A percentile compares a stretch with the other conserved stretches of the same genome.
Conservation (phyloP, 139 green algal species). For the Picochlorum sp. region DNA sequence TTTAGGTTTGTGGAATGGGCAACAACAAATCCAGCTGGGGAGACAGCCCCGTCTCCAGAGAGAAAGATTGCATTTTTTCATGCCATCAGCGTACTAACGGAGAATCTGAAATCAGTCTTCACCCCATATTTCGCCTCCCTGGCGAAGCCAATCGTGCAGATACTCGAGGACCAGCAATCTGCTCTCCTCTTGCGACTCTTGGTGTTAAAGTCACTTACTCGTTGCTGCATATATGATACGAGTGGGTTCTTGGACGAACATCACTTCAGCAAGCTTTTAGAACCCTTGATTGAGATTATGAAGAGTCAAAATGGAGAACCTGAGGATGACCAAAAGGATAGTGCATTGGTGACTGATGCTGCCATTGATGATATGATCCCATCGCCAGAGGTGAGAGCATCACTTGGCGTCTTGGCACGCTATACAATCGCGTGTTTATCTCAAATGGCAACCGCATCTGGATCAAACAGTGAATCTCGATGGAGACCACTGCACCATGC, state of each 20-base stretch:
- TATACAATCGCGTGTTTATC: constrained; percentile 37
- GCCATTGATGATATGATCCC: background rate
- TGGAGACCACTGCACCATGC: constrained; percentile 83
- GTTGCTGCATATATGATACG: constrained; percentile 72
- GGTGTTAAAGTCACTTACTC: constrained; percentile 66
- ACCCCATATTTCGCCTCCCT: constrained; percentile 73
- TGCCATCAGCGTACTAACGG: constrained; percentile 42
- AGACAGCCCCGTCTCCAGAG: constrained; percentile 7
- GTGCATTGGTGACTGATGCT: background rate
- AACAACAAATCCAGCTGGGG: background rate
- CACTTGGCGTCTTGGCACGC: constrained; percentile 23
- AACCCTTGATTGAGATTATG: constrained; percentile 33
- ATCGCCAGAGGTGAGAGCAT: constrained; percentile 2
- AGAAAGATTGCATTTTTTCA: constrained; percentile 44
- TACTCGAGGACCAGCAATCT: too few species aligned
- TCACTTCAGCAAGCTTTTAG: constrained; percentile 37
- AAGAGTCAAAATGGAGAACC: too few species aligned
- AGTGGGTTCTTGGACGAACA: constrained; percentile 48
- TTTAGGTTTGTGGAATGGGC: constrained; percentile 78
- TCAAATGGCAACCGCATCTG: constrained; percentile 61
- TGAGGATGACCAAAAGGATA: too few species aligned
- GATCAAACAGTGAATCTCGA: constrained; percentile 50
- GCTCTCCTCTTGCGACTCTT: constrained; percentile 28
- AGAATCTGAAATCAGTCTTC: constrained; percentile 74
- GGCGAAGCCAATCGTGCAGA: constrained; percentile 33